Evolutionary conservation across 345 rosid genomes (phyloP).

Genomic region (Aurinia saxatilis): DNA sequence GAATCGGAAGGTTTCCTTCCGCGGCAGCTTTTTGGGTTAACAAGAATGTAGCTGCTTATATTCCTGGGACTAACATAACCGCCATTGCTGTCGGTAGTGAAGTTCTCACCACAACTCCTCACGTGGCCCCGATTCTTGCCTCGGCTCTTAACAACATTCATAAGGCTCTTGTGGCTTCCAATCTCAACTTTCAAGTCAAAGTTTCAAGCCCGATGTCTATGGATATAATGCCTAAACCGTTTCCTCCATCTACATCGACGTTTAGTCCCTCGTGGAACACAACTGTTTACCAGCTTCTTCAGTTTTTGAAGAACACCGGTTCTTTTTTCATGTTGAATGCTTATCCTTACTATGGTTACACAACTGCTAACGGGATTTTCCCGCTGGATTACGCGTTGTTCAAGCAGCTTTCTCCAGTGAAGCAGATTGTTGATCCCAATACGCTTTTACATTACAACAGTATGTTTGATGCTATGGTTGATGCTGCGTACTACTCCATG

Average conservation of each 20-base stretch:
- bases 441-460: conserved; percentile 80
- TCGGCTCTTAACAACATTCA: conserved; percentile 82
- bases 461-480: conserved; percentile 99
- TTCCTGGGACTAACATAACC: conserved; percentile 87
- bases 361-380: conserved; percentile 70
- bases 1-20: conserved; percentile 71
- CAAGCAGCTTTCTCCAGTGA: conserved; percentile 58
- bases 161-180: conserved; percentile 79
- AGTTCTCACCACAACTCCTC: conserved; percentile 71
- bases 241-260: conserved; percentile 87
- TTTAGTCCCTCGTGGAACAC: conserved; percentile 77
- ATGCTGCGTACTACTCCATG: conserved; percentile 91
- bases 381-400: conserved; percentile 90
- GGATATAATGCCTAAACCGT: conserved; percentile 78
- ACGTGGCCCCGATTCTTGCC: conserved; percentile 63
- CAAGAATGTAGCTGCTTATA: conserved; percentile 66
- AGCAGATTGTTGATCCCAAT: conserved; percentile 98
- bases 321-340: conserved; percentile 92
- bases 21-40: conserved; percentile 85
- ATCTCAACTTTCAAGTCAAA: conserved; percentile 67
- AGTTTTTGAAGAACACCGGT: conserved; percentile 78
- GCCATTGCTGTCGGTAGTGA: conserved; percentile 95
- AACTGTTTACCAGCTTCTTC: conserved; percentile 74
- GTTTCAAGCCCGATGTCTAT: conserved; percentile 81
- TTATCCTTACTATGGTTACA: conserved; percentile 88